Evolutionary conservation across 2,329 filamentous ascomycete species (phyloP).

Genomic region (Ceratocystis alfenasii): DNA sequence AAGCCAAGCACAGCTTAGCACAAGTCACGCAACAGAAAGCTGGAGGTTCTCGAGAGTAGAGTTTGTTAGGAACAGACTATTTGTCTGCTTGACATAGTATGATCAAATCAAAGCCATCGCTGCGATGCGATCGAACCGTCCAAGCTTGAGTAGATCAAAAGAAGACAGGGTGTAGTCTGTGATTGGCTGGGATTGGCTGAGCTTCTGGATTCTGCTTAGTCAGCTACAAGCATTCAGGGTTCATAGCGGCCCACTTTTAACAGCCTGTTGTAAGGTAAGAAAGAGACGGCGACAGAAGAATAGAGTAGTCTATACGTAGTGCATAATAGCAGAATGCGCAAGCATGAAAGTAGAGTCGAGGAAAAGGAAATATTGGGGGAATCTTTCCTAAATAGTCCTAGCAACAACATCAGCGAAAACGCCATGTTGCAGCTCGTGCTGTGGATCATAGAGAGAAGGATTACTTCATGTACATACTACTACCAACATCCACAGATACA

Average conservation of each 20-base stretch:
- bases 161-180: conserved; percentile 15
- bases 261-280: neutral
- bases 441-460: no score
- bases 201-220: neutral
- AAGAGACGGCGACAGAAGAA: no score
- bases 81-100: neutral
- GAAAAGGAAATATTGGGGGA: no score
- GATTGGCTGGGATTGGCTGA: conserved; percentile 9
- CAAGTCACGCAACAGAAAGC: neutral
- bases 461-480: no score
- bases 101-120: neutral
- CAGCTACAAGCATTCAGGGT: neutral
- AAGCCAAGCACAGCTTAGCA: conserved; percentile 14
- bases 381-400: no score
- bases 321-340: no score
- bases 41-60: neutral
- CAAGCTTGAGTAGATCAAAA: conserved; percentile 7
- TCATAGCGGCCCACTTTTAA: conserved; percentile 2
- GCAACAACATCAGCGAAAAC: no score
- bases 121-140: neutral
- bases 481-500: no score
- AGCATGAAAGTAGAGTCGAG: no score
- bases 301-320: no score
- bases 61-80: neutral
- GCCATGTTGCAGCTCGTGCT: no score